phyloP scores from a whole-genome alignment of 345 rosid species.

The Eucalyptus brandiana region DNA sequence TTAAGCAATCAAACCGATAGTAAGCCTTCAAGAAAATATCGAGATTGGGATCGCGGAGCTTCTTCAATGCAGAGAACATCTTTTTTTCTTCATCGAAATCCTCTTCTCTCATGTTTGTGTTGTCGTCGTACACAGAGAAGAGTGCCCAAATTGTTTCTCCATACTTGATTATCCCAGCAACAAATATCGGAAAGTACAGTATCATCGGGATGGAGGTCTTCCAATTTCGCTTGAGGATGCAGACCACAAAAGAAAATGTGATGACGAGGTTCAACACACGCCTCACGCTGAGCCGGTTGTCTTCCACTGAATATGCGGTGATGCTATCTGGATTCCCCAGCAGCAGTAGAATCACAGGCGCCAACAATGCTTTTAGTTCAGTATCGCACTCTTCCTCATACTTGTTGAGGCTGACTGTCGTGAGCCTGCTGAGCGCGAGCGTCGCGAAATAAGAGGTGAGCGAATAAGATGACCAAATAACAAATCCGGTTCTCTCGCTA shows the following conservation, averaged over 20 bases:
- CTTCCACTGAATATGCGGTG: constrained; percentile 10
- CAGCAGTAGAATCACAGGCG: constrained; percentile 1
- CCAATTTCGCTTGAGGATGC: background rate
- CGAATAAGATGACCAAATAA: constrained; percentile 3
- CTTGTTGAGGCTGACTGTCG: background rate
- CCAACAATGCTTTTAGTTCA: background rate
- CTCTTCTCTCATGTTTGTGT: background rate
- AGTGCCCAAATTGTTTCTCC: background rate
- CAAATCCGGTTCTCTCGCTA: background rate
- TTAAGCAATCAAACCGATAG: background rate
- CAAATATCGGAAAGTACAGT: background rate
- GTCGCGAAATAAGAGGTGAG: background rate
- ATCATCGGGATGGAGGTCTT: background rate
- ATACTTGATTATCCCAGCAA: background rate
- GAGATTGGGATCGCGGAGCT: accelerated
- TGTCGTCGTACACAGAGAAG: background rate
- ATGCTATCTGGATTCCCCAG: constrained; percentile 7
- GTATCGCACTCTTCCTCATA: background rate
- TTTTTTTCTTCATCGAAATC: background rate
- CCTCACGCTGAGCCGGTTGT: constrained; percentile 1
- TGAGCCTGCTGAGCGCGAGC: constrained; percentile 4
- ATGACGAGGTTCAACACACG: background rate
- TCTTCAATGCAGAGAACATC: background rate
- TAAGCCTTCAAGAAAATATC: background rate
- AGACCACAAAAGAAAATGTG: background rate